Evolutionary conservation across 164 flowering plant genomes (phyloP).

Genomic region (Liquidambar formosana): DNA sequence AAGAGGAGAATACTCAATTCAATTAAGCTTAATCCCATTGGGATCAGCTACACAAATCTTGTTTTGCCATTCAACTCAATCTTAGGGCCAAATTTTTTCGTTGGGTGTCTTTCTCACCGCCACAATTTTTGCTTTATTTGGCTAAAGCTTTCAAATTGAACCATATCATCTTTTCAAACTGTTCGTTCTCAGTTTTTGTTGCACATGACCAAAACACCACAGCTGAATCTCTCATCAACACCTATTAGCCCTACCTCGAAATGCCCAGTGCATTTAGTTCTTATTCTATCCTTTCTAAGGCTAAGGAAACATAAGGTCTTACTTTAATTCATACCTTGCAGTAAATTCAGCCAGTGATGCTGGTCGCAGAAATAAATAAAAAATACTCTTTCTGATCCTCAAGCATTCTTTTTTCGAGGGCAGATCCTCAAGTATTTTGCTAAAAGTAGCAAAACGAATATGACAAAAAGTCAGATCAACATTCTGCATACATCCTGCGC

Average conservation of each 20-base stretch:
- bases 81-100: not conserved
- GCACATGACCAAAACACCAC: not conserved
- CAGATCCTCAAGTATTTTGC: not conserved
- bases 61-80: not conserved
- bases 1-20: not conserved
- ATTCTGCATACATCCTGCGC: constrained; percentile 58
- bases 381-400: not conserved
- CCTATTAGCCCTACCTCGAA: not conserved
- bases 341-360: constrained; percentile 70
- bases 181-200: not conserved
- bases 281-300: not conserved
- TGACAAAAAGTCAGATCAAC: not conserved
- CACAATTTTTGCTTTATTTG: not conserved
- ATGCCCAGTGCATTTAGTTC: not conserved
- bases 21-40: not conserved
- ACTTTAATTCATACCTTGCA: constrained; percentile 47
- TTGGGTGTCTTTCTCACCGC: not conserved
- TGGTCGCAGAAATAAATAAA: constrained; percentile 49
- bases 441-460: not conserved
- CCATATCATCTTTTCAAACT: not conserved
- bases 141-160: not conserved
- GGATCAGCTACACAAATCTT: not conserved
- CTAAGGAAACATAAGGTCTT: not conserved
- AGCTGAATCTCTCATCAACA: not conserved
- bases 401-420: too few relatives aligned